Evolutionary conservation across 2,329 filamentous ascomycete species (phyloP).

Genomic region (Ceratocystis albifundus): DNA sequence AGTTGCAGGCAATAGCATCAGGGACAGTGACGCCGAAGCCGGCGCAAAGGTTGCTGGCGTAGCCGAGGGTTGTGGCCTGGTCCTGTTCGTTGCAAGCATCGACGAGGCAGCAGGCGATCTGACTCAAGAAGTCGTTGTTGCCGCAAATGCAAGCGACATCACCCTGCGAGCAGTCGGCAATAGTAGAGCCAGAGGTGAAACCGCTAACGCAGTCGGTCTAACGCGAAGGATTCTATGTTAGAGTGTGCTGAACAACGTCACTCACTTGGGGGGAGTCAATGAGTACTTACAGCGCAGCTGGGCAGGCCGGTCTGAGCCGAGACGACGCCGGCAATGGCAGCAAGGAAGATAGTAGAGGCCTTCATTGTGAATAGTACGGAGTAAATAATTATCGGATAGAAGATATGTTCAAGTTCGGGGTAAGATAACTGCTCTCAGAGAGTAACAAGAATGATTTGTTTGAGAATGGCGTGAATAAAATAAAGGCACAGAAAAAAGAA

Average conservation of each 20-base stretch:
- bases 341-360: conserved; percentile 28
- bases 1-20: conserved; percentile 31
- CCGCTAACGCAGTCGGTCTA: conserved; percentile 30
- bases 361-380: conserved; percentile 30
- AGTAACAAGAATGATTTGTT: conserved; percentile 2
- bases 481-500: conserved; percentile 15
- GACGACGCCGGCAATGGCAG: conserved; percentile 29
- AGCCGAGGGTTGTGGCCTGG: conserved; percentile 31
- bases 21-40: conserved; percentile 31
- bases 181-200: conserved; percentile 29
- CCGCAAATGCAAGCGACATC: conserved; percentile 35
- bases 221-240: not conserved
- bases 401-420: not conserved
- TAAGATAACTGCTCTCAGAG: conserved; percentile 2
- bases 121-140: conserved; percentile 33
- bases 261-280: not conserved
- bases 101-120: conserved; percentile 35
- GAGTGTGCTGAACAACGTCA: not conserved
- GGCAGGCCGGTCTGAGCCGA: conserved; percentile 32
- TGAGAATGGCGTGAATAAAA: conserved; percentile 12
- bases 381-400: conserved; percentile 6
- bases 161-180: conserved; percentile 33
- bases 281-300: conserved; percentile 32
- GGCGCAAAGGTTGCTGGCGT: conserved; percentile 33
- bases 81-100: conserved; percentile 30